A percentile compares a stretch with the other conserved stretches of the same genome.
These are phyloP conservation scores for Bidens hawaiensis DNA, from an alignment of 140 eudicot species.

Conservation along the genomic window DNA sequence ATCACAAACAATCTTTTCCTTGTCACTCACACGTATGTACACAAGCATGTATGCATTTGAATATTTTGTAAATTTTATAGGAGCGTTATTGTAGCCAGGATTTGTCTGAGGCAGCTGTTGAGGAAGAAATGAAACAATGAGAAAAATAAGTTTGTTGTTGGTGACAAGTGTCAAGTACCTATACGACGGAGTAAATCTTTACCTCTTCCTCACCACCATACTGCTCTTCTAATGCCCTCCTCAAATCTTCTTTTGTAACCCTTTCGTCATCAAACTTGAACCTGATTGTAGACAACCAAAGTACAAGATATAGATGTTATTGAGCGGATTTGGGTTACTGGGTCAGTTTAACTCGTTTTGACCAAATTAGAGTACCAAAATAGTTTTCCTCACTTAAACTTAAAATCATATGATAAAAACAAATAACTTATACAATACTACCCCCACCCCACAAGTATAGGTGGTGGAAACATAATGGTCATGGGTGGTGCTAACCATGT, in stretches of 20 bases:
- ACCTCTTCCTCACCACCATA: conserved; percentile 96
- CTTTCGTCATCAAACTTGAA: conserved; percentile 87
- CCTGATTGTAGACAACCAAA: conserved; percentile 30
- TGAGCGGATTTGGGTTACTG: too few species aligned
- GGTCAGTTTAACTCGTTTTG: too few species aligned
- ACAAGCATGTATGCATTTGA: conserved; percentile 97
- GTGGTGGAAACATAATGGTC: too few species aligned
- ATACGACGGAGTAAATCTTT: background rate
- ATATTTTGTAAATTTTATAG: conserved; percentile 74
- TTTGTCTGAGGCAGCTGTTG: conserved; percentile 71
- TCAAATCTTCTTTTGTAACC: conserved; percentile 80
- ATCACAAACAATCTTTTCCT: conserved; percentile 82
- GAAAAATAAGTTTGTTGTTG: background rate
- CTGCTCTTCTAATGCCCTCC: conserved; percentile 78
- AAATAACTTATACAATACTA: too few species aligned
- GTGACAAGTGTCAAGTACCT: conserved; percentile 2
- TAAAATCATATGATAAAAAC: too few species aligned
- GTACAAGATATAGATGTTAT: background rate
- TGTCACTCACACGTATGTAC: conserved; percentile 82
- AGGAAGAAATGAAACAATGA: background rate
- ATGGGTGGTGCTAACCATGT: too few species aligned
- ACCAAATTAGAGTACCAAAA: too few species aligned
- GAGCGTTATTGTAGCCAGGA: conserved; percentile 78
- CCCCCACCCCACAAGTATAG: too few species aligned
- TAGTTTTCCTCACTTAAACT: too few species aligned